Evolutionary conservation across 371 early-diverging fungal genomes (phyloP), one percentile per base, ranked within the genome.

Genomic region (Rhizomucor pusillus): DNA sequence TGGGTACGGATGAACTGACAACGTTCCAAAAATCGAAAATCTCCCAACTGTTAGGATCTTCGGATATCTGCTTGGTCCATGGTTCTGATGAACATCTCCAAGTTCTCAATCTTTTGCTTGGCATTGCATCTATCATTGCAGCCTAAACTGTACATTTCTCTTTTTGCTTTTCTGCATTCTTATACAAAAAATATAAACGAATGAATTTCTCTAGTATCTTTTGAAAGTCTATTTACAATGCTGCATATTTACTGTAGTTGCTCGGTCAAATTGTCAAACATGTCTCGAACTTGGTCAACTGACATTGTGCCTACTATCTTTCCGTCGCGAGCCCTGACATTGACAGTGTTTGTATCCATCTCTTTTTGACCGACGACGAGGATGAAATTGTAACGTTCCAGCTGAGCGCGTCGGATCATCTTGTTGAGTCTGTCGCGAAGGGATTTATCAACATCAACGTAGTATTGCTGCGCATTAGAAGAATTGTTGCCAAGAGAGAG

Each of bases 291-390:
- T 39, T 77, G 50, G 2, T 69, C 74, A 10, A 81, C 18, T 1
- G 54, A 51, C 79, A 77, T 79, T 22, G 70, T 65, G 40, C 79
- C 79, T 35, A 79, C 53, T 1, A 79, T 67, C 69, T 87, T 62
- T 37, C 78, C 72, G 54, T 88, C 83, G 18, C 91, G 81, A 52
- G 86, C 82, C 34, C 95, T 84, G 43, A 91, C 88, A 65, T 97
- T 97, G 47, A 98, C 95, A n/a, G 89, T 84, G 5, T 79, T 63
- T 40, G 83, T 76, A 54, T 84, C 80, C 79, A 76, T 72, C 71
- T 99, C 99, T 69, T 93, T 89, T 56, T 87, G 85, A 13, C 99
- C 99, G 40, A 99, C 94, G 25, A 99, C 92, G 59, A 94, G 82
- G 56, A 89, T 91, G 62, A 90, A 89, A 77, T 96, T 94, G 69